phyloP scores from a whole-genome alignment of 2,329 filamentous ascomycete species.

The Beauveria sp. region DNA sequence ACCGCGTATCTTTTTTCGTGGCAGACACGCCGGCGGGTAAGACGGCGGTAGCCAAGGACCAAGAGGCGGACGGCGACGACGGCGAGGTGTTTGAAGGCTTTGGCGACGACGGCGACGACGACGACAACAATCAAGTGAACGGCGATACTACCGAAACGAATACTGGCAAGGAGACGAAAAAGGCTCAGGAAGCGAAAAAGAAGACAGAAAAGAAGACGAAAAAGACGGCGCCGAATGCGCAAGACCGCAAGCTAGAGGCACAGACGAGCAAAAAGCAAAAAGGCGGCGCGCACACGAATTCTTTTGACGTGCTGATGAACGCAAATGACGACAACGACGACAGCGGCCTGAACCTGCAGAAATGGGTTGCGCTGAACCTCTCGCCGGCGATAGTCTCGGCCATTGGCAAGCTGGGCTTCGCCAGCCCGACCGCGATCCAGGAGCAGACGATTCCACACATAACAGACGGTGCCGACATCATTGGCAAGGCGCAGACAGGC shows the following conservation, averaged over 20 bases:
- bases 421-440: constrained; percentile 77
- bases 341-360: constrained; percentile 61
- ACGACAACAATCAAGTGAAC: neutral
- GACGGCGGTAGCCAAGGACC: constrained; percentile 11
- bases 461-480: constrained; percentile 75
- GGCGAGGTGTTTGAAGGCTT: constrained; percentile 65
- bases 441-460: constrained; percentile 72
- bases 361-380: constrained; percentile 69
- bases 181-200: neutral
- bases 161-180: constrained; percentile 16
- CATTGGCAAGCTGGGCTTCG: constrained; percentile 72
- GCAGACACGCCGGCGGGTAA: constrained; percentile 15
- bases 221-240: constrained; percentile 16
- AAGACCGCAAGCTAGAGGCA: constrained; percentile 18
- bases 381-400: constrained; percentile 65
- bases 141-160: neutral
- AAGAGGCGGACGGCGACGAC: constrained; percentile 34
- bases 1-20: constrained; percentile 49
- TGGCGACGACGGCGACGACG: constrained; percentile 36
- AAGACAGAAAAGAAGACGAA: constrained; percentile 26
- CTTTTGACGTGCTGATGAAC: constrained; percentile 50
- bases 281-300: constrained; percentile 32
- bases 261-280: constrained; percentile 27
- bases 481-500: constrained; percentile 92
- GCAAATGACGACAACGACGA: constrained; percentile 47